A percentile compares a stretch with the other conserved stretches of the same genome.
phyloP scores from a whole-genome alignment of 2,329 filamentous ascomycete species.

The Trichophyton rubrum region DNA sequence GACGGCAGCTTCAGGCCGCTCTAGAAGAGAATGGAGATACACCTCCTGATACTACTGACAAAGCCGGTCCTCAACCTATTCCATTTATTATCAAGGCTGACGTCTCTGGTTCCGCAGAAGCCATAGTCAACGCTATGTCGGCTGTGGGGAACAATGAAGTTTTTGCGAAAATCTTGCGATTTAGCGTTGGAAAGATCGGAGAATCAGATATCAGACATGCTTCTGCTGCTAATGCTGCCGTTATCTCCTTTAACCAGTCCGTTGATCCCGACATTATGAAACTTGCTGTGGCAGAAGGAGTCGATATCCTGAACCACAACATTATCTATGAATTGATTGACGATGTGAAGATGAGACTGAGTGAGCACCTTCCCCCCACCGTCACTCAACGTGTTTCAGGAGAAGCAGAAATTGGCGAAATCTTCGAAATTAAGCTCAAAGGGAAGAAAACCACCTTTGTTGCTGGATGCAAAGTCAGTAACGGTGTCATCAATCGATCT shows the following conservation, averaged over 20 bases:
- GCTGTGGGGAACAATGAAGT: constrained; percentile 79
- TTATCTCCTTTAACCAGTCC: constrained; percentile 76
- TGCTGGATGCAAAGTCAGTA: constrained; percentile 77
- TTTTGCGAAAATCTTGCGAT: constrained; percentile 60
- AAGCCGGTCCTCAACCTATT: constrained; percentile 44
- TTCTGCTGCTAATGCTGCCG: constrained; percentile 57
- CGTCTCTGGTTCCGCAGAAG: constrained; percentile 87
- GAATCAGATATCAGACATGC: constrained; percentile 89
- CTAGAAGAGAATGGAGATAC: constrained; percentile 30
- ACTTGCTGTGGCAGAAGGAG: constrained; percentile 57
- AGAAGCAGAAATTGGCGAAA: constrained; percentile 71
- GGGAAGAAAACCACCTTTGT: constrained; percentile 59
- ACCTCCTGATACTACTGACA: neutral
- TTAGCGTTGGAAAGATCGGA: constrained; percentile 62
- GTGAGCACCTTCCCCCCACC: constrained; percentile 54
- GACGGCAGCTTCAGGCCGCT: constrained; percentile 22
- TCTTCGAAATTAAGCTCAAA: constrained; percentile 74
- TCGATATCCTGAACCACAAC: constrained; percentile 71
- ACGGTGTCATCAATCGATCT: constrained; percentile 56
- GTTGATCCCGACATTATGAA: constrained; percentile 55
- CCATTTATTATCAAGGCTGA: constrained; percentile 87
- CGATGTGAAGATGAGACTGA: constrained; percentile 46
- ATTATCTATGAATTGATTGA: constrained; percentile 44
- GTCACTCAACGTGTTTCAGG: constrained; percentile 62
- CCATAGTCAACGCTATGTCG: constrained; percentile 63